A percentile compares a stretch with the other conserved stretches of the same genome.
Conservation (phyloP, 768 basidiomycete genomes). For the Hirschioporus abietinus region DNA sequence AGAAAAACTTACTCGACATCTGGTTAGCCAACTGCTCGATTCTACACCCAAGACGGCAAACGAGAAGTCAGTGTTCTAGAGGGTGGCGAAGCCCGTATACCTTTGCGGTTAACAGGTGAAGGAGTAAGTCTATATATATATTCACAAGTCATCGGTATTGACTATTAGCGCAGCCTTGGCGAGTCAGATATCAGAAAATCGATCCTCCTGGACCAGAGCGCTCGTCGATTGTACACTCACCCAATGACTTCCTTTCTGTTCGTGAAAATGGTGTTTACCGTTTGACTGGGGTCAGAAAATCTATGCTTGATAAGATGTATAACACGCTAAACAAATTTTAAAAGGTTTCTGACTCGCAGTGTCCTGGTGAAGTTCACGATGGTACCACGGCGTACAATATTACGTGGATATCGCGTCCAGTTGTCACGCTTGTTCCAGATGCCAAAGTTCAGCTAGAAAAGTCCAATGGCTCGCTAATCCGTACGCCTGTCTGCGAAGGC, state of each 20-base stretch:
- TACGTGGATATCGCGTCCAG: slow-evolving; percentile 76
- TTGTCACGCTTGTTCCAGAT: slow-evolving; percentile 57
- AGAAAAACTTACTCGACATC: background rate
- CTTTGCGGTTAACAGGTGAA: slow-evolving; percentile 86
- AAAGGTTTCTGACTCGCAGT: slow-evolving; percentile 80
- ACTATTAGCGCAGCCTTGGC: slow-evolving; percentile 68
- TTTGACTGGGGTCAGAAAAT: slow-evolving; percentile 51
- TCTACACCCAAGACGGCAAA: slow-evolving; percentile 63
- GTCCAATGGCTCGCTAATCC: slow-evolving; percentile 68
- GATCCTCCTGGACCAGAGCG: slow-evolving; percentile 37
- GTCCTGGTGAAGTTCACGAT: slow-evolving; percentile 63
- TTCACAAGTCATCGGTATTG: slow-evolving; percentile 8
- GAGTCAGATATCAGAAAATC: slow-evolving; percentile 60
- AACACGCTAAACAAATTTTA: background rate
- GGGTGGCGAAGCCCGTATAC: slow-evolving; percentile 64
- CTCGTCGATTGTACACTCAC: slow-evolving; percentile 41
- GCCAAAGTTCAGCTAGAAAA: slow-evolving; percentile 52
- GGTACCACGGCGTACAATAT: slow-evolving; percentile 65
- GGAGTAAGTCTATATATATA: slow-evolving; percentile 48
- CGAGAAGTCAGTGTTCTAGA: slow-evolving; percentile 65
- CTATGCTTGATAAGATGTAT: background rate
- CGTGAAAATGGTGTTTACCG: slow-evolving; percentile 72
- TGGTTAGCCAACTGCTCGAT: slow-evolving; percentile 75
- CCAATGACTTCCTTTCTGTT: slow-evolving; percentile 73
- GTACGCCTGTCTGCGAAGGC: slow-evolving; percentile 81